Base-by-base conservation (phyloP, 805 yeast genomes). In the Pichia manshurica region DNA sequence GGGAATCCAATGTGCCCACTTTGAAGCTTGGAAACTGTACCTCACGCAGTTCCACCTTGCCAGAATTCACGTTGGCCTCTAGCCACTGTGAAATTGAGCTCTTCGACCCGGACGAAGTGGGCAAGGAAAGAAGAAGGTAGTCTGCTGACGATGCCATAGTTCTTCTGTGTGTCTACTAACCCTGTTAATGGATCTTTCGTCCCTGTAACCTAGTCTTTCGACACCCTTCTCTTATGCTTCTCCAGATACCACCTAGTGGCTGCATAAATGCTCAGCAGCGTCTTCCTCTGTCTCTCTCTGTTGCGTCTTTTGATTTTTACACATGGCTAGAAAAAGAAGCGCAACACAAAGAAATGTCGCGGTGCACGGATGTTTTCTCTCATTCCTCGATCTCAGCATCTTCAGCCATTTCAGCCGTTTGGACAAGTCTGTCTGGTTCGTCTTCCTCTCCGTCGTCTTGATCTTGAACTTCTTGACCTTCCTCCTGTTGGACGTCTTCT, bases 1-100 rank as follows among this genome's bases (percentile, higher is more conserved):
- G 75, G 28, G 89, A 83, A 67, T 93, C 99, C 61, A 93, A 76
- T 12, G 98, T 90, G 25, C 97, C 97, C 53, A 93, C 87, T 66
- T 93, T 91, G 68, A 93, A 91, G 52, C 75, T 80, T 7, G 98
- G 98, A 44, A 89, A 72, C 32, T 72, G 70, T 49, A 85, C 77
- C 47, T 74, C 69, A 46, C 73, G 65, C 31, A 87, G 71, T 42
- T 78, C 81, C 36, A 77, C 73, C 55, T 71, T 74, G 19, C 89
- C 90, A 20, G 73, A 77, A 51, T 76, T 67, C 50, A 84, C 68
- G 28, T 69, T 64, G 44, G 73, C 65, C 54, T 81, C 79, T 50
- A 87, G 66, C 81, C 84, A 82, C 17, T 67, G 49, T 3, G 47
- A 21, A 52, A 54, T 63, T 47, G 66, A 68, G 56, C 59, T 63